Conservation (phyloP, 305 asterid genomes). For the Solanum hybrid region DNA sequence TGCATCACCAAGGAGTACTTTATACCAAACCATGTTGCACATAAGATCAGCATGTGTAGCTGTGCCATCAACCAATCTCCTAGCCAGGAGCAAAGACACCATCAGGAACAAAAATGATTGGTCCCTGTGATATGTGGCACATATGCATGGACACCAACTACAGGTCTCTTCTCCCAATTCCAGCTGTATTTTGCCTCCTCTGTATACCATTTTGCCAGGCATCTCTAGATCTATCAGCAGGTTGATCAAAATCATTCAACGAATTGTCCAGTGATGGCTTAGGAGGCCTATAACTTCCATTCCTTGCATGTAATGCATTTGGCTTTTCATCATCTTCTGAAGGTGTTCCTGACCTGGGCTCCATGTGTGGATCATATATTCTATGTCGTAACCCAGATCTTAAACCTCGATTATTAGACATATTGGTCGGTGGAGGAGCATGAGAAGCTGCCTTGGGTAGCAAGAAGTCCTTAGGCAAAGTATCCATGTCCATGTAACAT, state of each 20-base stretch:
- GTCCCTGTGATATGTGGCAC: background rate
- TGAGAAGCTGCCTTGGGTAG: conserved; percentile 38
- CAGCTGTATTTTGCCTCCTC: conserved; percentile 51
- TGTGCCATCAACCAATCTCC: background rate
- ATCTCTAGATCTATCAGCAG: conserved; percentile 66
- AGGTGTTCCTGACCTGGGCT: conserved; percentile 84
- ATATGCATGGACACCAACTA: conserved; percentile 18
- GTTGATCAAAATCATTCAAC: conserved; percentile 55
- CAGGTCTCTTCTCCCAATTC: conserved; percentile 60
- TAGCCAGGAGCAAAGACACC: background rate
- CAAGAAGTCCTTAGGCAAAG: conserved; percentile 82
- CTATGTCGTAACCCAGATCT: conserved; percentile 69
- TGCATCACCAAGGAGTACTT: background rate
- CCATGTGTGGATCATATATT: conserved; percentile 58
- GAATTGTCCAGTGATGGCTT: conserved; percentile 53
- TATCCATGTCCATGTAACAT: conserved; percentile 87
- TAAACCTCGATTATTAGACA: conserved; percentile 49
- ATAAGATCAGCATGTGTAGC: background rate
- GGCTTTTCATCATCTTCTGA: conserved; percentile 92
- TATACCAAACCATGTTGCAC: background rate
- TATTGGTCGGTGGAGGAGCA: conserved; percentile 39
- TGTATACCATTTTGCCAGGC: conserved; percentile 64
- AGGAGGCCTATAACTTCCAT: conserved; percentile 54
- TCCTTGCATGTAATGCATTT: conserved; percentile 35
- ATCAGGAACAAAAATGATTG: background rate